Conservation (phyloP, 345 rosid species). For the Erodium maritimum region DNA sequence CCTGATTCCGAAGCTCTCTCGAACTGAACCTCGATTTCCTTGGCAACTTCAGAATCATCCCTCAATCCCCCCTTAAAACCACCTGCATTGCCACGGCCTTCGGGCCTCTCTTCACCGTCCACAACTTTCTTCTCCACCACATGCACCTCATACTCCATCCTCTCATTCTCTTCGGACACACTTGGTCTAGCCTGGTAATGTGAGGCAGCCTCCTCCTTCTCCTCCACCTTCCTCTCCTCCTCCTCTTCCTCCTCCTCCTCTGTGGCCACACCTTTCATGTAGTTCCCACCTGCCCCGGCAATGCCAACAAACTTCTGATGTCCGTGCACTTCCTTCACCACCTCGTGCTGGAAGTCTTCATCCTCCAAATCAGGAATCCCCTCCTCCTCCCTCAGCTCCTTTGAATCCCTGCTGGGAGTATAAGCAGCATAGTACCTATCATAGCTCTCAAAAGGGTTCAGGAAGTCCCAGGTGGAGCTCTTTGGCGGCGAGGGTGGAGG, state of each 20-base stretch:
- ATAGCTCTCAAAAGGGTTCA: constrained; percentile 44
- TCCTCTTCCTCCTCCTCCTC: constrained; percentile 6
- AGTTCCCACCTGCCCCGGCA: constrained; percentile 9
- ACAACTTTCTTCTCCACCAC: constrained; percentile 84
- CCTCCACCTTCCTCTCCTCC: neutral
- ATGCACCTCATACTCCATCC: constrained; percentile 54
- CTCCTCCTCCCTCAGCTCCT: constrained; percentile 75
- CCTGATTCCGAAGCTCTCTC: constrained; percentile 76
- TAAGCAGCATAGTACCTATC: constrained; percentile 39
- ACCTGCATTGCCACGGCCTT: constrained; percentile 21
- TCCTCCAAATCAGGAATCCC: constrained; percentile 97
- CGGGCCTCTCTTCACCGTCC: constrained; percentile 28
- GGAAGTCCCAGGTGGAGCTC: constrained; percentile 65
- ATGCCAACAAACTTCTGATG: constrained; percentile 26
- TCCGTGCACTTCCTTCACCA: constrained; percentile 56
- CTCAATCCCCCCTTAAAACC: constrained; percentile 24
- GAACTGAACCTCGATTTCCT: constrained; percentile 63
- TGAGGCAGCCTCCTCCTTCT: constrained; percentile 22
- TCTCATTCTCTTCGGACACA: constrained; percentile 32
- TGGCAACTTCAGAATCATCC: constrained; percentile 42
- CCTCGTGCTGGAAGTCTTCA: constrained; percentile 53
- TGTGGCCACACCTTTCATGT: constrained; percentile 22
- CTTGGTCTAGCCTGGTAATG: constrained; percentile 35
- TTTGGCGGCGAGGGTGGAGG: constrained; percentile 75
- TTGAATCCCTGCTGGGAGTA: constrained; percentile 56